A percentile compares a stretch with the other conserved stretches of the same genome.
Evolutionary conservation across 495 filamentous ascomycete species (phyloP).

Genomic region (Tuber melanosporum): DNA sequence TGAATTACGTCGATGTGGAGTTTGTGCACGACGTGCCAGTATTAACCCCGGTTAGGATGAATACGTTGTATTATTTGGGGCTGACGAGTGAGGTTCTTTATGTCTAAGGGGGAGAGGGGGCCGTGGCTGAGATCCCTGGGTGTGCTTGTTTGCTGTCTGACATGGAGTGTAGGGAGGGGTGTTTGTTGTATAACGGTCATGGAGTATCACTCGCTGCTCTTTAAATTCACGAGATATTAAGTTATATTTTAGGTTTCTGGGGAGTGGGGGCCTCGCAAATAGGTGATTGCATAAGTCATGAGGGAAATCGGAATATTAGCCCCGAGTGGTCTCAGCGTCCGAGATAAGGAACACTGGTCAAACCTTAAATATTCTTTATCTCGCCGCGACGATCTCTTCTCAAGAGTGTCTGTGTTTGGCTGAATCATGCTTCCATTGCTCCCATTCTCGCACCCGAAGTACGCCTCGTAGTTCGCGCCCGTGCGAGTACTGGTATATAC

Average conservation of each 20-base stretch:
- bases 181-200: not conserved
- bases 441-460: no score
- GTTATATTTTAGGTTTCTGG: not conserved
- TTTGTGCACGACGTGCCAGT: conserved; percentile 10
- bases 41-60: conserved; percentile 16
- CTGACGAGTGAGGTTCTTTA: conserved; percentile 17
- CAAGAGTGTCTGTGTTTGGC: not conserved
- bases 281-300: not conserved
- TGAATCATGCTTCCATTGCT: not conserved
- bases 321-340: not conserved
- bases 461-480: not conserved
- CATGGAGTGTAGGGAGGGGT: not conserved
- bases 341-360: not conserved
- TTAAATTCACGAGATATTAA: not conserved
- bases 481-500: not conserved
- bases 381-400: not conserved
- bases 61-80: conserved; percentile 13
- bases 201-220: conserved; percentile 4
- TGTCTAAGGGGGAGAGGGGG: conserved; percentile 1
- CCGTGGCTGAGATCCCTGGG: not conserved
- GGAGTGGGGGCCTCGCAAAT: no score
- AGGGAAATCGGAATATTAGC: not conserved
- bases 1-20: conserved; percentile 22
- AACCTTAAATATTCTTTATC: not conserved
- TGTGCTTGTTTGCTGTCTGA: not conserved